Percentiles rank a stretch among this genome's conserved stretches.
These are phyloP conservation scores for Coniferiporia weirii DNA, from an alignment of 1,284 basidiomycete genomes.

Conservation along the genomic window DNA sequence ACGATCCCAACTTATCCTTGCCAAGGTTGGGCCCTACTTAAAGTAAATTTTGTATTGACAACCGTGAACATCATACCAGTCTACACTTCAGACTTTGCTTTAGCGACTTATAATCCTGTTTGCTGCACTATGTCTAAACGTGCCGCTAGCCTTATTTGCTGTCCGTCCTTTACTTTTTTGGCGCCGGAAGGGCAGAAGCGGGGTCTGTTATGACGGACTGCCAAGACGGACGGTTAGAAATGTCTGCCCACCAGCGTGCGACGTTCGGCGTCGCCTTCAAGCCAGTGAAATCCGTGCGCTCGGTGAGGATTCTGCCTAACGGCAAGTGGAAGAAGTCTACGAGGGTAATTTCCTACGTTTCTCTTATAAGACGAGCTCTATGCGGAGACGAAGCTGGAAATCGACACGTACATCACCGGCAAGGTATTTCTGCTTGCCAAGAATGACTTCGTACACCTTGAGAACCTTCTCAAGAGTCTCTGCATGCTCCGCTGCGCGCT, in stretches of 20 bases:
- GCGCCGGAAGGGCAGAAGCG: no score
- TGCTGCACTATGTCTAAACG: no score
- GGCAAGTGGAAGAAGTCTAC: slow-evolving; percentile 53
- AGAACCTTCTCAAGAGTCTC: slow-evolving; percentile 31
- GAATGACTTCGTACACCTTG: slow-evolving; percentile 41
- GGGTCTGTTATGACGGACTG: background rate
- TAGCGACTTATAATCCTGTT: no score
- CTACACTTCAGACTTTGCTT: no score
- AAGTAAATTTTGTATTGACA: no score
- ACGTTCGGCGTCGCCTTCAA: slow-evolving; percentile 29
- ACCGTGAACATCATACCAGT: no score
- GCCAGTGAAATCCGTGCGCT: slow-evolving; percentile 20
- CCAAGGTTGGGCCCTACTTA: no score
- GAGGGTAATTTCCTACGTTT: slow-evolving; percentile 36
- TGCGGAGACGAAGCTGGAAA: background rate
- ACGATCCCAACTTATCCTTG: no score
- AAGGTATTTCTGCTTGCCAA: slow-evolving; percentile 43
- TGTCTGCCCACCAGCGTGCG: slow-evolving; percentile 19
- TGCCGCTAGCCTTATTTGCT: no score
- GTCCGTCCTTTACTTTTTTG: no score
- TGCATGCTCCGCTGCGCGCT: slow-evolving; percentile 24
- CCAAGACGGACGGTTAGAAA: background rate
- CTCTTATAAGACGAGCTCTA: background rate
- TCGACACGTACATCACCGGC: slow-evolving; percentile 35
- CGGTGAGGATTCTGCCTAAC: slow-evolving; percentile 31